Base-by-base conservation (phyloP, 345 rosid genomes). In the Camelina hispida region DNA sequence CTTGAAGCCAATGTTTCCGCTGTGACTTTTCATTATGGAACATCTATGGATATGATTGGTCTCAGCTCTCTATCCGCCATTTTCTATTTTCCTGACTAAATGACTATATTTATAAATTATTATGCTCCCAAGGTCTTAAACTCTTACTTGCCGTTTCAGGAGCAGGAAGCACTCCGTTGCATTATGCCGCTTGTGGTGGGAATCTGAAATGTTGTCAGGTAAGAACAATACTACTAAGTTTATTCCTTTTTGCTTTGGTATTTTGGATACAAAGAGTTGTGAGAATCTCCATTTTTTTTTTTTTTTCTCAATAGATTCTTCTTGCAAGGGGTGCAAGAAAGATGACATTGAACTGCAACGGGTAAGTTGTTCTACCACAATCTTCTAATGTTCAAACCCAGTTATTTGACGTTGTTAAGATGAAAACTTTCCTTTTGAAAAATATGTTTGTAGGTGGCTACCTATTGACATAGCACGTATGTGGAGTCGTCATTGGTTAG, bases 401-500 rank as follows among this genome's bases (percentile, higher is more conserved):
- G n/a, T 38, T 67, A 30, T 51, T 37, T 23, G 61, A 62, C 59
- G 2, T 62, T 14, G 72, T 70, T 46, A 46, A 38, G 18, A 30
- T 58, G 43, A 5, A 55, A 47, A 46, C 12, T 55, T 56, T 73
- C 66, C 66, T 71, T 75, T 13, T 34, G 15, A 23, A 16, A 42
- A 67, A 53, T 23, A 35, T 47, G 66, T 40, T 7, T 71, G 12
- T 80, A 95, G 98, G 83, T 92, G 99, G 98, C 80, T 90, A 79
- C 97, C 99, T 42, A 85, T 89, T 83, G 99, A 95, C 83, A 92
- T 92, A 81, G 98, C 99, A 37, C 85, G 89, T 73, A 95, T 92
- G 93, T 95, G 99, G 99, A 96, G 97, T 40, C 93, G 93, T 62
- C 99, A 95, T 78, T 92, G 99, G 99, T 96, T 95, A 64, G 99